A percentile compares a stretch with the other conserved stretches of the same genome.
Evolutionary conservation across 805 yeast species (phyloP).

Genomic region (Limtongozyma cylindracea): DNA sequence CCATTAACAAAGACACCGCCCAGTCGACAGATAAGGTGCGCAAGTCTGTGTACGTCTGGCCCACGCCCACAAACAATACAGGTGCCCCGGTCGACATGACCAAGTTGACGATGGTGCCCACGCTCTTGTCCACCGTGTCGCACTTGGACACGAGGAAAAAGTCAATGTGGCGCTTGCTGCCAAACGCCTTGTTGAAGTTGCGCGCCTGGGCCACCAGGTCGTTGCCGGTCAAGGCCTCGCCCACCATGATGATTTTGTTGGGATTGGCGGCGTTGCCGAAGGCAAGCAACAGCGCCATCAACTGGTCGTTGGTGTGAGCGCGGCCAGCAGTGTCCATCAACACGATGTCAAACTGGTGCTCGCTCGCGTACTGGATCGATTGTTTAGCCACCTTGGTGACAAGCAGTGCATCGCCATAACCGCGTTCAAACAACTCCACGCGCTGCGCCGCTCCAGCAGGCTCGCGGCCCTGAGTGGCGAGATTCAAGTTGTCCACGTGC

Average conservation of each 20-base stretch:
- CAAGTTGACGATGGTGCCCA: slow-evolving; percentile 94
- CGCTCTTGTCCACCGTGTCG: slow-evolving; percentile 91
- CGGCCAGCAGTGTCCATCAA: slow-evolving; percentile 95
- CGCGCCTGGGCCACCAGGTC: slow-evolving; percentile 91
- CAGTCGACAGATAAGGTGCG: slow-evolving; percentile 76
- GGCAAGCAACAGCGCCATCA: slow-evolving; percentile 88
- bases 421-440: slow-evolving; percentile 76
- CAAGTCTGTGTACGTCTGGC: slow-evolving; percentile 89
- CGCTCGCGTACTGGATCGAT: slow-evolving; percentile 61
- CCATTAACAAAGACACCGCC: slow-evolving; percentile 72
- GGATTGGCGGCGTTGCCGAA: slow-evolving; percentile 93
- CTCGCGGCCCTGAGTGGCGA: slow-evolving; percentile 14
- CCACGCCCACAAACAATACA: slow-evolving; percentile 84
- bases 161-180: slow-evolving; percentile 55
- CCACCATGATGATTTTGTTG: slow-evolving; percentile 93
- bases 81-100: slow-evolving; percentile 93
- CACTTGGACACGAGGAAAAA: slow-evolving; percentile 86
- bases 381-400: slow-evolving; percentile 84
- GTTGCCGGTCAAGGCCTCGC: slow-evolving; percentile 93
- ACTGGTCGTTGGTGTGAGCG: slow-evolving; percentile 79
- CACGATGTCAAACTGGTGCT: slow-evolving; percentile 55
- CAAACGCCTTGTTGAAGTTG: slow-evolving; percentile 84
- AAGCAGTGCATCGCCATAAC: slow-evolving; percentile 88
- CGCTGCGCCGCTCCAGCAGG: slow-evolving; percentile 9
- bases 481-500: slow-evolving; percentile 67